phyloP scores from a whole-genome alignment of 257 asterid genomes.

The Nicotiana undulata region DNA sequence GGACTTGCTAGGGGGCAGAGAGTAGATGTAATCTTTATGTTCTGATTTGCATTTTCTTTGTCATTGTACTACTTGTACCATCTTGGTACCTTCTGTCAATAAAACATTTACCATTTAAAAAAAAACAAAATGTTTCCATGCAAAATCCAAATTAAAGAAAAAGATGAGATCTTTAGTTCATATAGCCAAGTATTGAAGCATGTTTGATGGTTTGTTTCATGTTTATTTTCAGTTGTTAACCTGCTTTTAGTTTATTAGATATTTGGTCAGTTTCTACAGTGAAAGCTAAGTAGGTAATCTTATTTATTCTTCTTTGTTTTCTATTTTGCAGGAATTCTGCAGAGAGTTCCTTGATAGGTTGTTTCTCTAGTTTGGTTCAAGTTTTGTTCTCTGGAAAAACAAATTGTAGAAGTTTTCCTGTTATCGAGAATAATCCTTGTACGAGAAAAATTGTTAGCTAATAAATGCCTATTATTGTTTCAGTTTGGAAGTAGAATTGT shows the following conservation, averaged over 20 bases:
- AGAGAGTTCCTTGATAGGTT: not conserved
- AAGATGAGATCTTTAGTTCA: not conserved
- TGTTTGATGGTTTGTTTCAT: not conserved
- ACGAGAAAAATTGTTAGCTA: slow-evolving; percentile 3
- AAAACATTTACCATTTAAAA: no score
- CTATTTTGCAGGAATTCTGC: not conserved
- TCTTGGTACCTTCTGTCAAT: no score
- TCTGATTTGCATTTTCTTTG: no score
- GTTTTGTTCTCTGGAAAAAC: not conserved
- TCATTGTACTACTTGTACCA: no score
- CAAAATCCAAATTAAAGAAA: not conserved
- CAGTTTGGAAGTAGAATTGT: slow-evolving; percentile 1
- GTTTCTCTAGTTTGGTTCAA: not conserved
- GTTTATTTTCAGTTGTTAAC: not conserved
- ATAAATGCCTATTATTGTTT: not conserved
- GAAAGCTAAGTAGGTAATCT: not conserved
- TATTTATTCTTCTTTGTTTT: not conserved
- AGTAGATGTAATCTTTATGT: no score
- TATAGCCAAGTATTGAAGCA: not conserved
- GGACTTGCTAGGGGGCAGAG: no score
- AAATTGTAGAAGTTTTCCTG: not conserved
- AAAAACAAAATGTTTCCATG: not conserved
- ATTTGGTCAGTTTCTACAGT: not conserved
- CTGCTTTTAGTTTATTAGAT: not conserved
- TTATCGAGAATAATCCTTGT: slow-evolving; percentile 7